Evolutionary conservation across 768 basidiomycete species (phyloP).

Genomic region (Boletellus ananas): DNA sequence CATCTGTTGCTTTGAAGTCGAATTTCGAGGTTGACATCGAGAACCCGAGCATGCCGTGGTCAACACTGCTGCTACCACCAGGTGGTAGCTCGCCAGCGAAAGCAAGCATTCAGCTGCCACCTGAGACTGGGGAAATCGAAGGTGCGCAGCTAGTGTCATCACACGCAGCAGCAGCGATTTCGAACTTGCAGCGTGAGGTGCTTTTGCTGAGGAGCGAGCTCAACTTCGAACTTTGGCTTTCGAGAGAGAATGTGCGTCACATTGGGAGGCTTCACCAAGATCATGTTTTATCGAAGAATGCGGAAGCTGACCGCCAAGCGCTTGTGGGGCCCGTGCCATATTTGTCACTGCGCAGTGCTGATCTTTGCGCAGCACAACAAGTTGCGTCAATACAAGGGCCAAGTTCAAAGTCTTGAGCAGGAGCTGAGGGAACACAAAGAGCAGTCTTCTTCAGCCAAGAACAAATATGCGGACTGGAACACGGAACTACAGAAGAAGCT

Average conservation of each 20-base stretch:
- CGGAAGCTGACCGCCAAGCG: constrained; percentile 78
- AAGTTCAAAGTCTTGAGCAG: constrained; percentile 61
- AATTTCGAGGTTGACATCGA: constrained; percentile 61
- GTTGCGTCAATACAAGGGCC: constrained; percentile 68
- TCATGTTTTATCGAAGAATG: constrained; percentile 64
- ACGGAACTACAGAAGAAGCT: constrained; percentile 74
- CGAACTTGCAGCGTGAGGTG: constrained; percentile 70
- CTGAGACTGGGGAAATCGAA: constrained; percentile 13
- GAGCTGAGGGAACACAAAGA: constrained; percentile 71
- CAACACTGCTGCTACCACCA: constrained; percentile 40
- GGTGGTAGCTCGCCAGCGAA: constrained; percentile 29
- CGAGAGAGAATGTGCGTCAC: constrained; percentile 76
- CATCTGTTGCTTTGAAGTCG: constrained; percentile 70
- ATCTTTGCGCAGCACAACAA: constrained; percentile 63
- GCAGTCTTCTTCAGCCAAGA: constrained; percentile 68
- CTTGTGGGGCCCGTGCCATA: constrained; percentile 45
- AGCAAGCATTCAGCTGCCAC: constrained; percentile 11
- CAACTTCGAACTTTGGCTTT: constrained; percentile 82
- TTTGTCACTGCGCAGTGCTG: constrained; percentile 1
- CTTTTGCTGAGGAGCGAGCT: constrained; percentile 74
- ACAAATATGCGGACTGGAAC: constrained; percentile 83
- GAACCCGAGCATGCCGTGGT: constrained; percentile 50
- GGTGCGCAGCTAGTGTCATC: constrained; percentile 32
- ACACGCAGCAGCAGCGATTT: constrained; percentile 62
- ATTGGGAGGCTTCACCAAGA: constrained; percentile 78